Evolutionary conservation across 495 filamentous ascomycete genomes (phyloP), one percentile per base, ranked within the genome.

Genomic region (Tuber melanosporum): DNA sequence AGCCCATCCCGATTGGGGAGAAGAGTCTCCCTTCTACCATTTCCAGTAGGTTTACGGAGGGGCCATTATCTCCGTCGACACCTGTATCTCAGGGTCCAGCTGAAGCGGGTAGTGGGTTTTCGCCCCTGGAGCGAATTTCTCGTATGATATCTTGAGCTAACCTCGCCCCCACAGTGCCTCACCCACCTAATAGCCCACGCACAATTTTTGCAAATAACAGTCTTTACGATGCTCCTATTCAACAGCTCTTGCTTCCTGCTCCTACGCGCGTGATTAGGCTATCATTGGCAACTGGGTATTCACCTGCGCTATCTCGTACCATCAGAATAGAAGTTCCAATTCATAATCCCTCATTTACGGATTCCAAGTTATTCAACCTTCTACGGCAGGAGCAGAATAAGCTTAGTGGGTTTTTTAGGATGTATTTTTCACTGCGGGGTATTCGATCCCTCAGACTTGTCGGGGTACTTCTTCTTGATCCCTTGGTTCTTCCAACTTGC

Each of bases 381-480:
- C 66, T 80, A 70, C 57, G 49, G 20, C 70, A 42, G 20, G 70
- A 76, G 20, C 73, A 80, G 47, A 70, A 69, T 32, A 73, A 43
- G 22, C 73, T 79, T n/a, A 77, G 73, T 19, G 78, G 78, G 1
- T 71, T 79, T 44, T 80, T 77, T 57, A 70, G 77, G 20, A 57
- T 71, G 57, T 70, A 47, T 46, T 44, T 80, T 19, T 80, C 78
- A 10, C 47, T 80, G 45, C 74, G 71, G 45, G 73, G 78, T n/a
- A 32, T 80, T 45, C 71, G 75, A 39, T 47, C 66, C 47, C 78
- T 79, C 4, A 74, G 71, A 43, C 45, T 80, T 36, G 62, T 79
- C 5, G 73, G 73, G 73, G 78, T 80, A 71, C 14, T 70, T 41
- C 57, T 17, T 3, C 26, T 17, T 19, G 0, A 17, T 36, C 57